phyloP scores from a whole-genome alignment of 441 rosid genomes.

The Flueggea neowawraea region DNA sequence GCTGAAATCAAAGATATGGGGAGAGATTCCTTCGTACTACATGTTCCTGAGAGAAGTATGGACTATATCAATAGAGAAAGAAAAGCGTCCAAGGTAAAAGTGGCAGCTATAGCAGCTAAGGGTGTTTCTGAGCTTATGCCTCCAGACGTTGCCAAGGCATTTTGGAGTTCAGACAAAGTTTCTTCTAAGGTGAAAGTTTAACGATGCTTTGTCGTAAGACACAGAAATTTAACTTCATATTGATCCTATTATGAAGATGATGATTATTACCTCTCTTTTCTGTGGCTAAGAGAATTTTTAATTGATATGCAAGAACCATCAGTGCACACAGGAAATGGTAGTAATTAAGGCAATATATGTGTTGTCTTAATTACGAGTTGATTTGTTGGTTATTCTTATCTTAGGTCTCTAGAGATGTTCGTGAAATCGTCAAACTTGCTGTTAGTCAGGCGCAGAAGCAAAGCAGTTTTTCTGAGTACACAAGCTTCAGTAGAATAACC shows the following conservation, averaged over 20 bases:
- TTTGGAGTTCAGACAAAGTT: constrained; percentile 69
- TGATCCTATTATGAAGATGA: constrained; percentile 7
- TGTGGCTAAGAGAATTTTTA: background rate
- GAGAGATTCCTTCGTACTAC: constrained; percentile 77
- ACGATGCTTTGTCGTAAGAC: background rate
- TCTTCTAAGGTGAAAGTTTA: constrained; percentile 64
- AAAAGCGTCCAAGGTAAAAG: constrained; percentile 52
- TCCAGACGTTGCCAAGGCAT: constrained; percentile 80
- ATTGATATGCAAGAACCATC: background rate
- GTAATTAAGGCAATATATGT: background rate
- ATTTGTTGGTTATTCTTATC: constrained; percentile 16
- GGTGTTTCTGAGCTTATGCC: constrained; percentile 94
- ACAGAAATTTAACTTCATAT: constrained; percentile 5
- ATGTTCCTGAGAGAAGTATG: constrained; percentile 50
- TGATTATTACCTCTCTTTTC: background rate
- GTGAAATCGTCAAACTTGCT: constrained; percentile 83
- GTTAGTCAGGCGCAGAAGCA: constrained; percentile 73
- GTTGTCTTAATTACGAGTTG: constrained; percentile 10
- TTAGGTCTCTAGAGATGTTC: constrained; percentile 80
- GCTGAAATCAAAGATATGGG: constrained; percentile 63
- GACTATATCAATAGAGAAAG: constrained; percentile 42
- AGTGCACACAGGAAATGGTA: background rate
- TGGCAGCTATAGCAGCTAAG: constrained; percentile 78
- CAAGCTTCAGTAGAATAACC: constrained; percentile 65
- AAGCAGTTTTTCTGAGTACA: constrained; percentile 55